Evolutionary conservation across 2,329 filamentous ascomycete genomes (phyloP), one percentile per base, ranked within the genome.

Genomic region (Aspergillus transmontanensis): DNA sequence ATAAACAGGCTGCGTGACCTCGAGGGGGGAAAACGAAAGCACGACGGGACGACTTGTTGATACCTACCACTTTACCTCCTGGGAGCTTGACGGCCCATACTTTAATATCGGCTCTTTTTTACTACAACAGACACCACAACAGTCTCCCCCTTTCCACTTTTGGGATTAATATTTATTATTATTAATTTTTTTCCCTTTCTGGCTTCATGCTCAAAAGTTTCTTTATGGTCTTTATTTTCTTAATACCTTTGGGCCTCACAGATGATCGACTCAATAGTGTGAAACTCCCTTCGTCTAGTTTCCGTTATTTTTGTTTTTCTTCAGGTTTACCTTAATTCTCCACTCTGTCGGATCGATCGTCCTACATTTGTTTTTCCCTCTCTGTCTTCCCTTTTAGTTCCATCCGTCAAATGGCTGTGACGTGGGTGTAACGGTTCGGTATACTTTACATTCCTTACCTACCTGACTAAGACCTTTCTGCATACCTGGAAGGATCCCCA

Each of bases 1-100:
- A 80, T 80, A 80, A 80, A 80, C 78, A 78, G 74, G 73, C 76
- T 75, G 75, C 78, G 77, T 79, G 76, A 79, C 78, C 77, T 79
- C 77, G 78, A 79, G 67, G 48, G 61, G 54, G 55, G 16, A 41
- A 41, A 63, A 58, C 58, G 61, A 58, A 61, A 58, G 59, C 62
- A 61, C 58, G 58, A 59, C 61, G 48, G 57, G 57, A 46, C 55
- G 61, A 58, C 59, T 61, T 65, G 61, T 65, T 68, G 65, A 64
- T 66, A 62, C 62, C 59, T 61, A 14, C 34, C 12, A 14, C 12
- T 12, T 36, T 36, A 36, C 34, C 14, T 36, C 32, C 32, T 50
- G 43, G 53, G 36, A 41, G 48, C 46, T 59, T 59, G 45, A 39
- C 46, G 46, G 32, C 57, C 46, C 48, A 32, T 46, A 41, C 54